phyloP scores from a whole-genome alignment of 208 protist genomes.

The Acanthamoeba lenticulata region DNA sequence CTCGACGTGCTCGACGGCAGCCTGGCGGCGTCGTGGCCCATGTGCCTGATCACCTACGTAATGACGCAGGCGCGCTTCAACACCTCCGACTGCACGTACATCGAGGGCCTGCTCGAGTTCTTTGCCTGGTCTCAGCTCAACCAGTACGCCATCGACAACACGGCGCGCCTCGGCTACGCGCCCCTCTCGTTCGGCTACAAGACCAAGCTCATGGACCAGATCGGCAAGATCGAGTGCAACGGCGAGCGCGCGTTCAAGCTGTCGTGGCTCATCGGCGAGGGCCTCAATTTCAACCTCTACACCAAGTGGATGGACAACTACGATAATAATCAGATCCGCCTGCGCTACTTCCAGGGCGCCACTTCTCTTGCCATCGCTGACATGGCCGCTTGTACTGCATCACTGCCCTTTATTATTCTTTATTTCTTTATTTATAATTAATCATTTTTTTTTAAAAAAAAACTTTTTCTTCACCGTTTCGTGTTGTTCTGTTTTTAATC shows the following conservation, averaged over 20 bases:
- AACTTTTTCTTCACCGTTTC: too few relatives aligned
- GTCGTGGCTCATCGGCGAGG: neutral
- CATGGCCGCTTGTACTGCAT: neutral
- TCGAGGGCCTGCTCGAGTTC: conserved; percentile 11
- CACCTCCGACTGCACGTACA: neutral
- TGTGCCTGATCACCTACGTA: neutral
- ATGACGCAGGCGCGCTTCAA: neutral
- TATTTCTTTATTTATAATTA: neutral
- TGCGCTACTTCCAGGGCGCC: neutral
- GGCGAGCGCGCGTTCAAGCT: neutral
- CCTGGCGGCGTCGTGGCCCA: neutral
- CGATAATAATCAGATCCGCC: neutral
- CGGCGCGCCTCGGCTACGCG: neutral
- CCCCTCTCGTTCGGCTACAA: neutral
- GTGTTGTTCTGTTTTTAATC: too few relatives aligned
- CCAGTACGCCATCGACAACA: neutral
- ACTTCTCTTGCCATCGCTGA: neutral
- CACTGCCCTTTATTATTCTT: neutral
- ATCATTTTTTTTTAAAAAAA: too few relatives aligned
- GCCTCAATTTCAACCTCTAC: neutral
- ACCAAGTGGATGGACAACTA: neutral
- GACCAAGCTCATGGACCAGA: neutral
- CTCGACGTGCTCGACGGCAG: neutral
- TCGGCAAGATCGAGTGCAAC: neutral
- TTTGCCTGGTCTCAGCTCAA: conserved; percentile 11